phyloP scores from a whole-genome alignment of 768 basidiomycete genomes.

The Rhizopogon vinicolor region DNA sequence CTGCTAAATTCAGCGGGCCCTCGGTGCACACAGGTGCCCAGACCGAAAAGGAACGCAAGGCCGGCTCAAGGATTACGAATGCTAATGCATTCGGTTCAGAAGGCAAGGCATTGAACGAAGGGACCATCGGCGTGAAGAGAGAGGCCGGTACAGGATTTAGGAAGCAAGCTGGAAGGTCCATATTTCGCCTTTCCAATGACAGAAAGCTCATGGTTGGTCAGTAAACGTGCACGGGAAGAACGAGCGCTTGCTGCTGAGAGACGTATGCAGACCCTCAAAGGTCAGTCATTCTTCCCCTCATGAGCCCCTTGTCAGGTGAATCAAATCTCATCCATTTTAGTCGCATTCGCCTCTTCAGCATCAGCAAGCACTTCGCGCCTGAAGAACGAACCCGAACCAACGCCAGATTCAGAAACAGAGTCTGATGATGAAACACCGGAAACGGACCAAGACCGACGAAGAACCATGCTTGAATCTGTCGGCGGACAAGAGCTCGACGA shows the following conservation, averaged over 20 bases:
- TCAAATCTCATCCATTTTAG: neutral
- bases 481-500: constrained; percentile 38
- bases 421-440: constrained; percentile 40
- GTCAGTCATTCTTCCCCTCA: constrained; percentile 21
- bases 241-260: constrained; percentile 71
- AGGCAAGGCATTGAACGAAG: constrained; percentile 49
- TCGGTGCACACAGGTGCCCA: constrained; percentile 58
- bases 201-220: constrained; percentile 23
- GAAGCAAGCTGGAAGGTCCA: constrained; percentile 65
- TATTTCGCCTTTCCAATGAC: neutral
- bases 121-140: constrained; percentile 29
- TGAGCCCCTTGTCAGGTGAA: neutral
- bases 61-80: constrained; percentile 62
- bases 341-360: neutral
- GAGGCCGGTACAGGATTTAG: constrained; percentile 59
- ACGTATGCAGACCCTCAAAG: constrained; percentile 46
- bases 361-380: constrained; percentile 5
- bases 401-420: constrained; percentile 29
- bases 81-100: constrained; percentile 55
- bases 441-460: constrained; percentile 46
- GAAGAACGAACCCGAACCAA: constrained; percentile 12
- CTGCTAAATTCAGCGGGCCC: constrained; percentile 27
- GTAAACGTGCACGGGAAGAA: constrained; percentile 77
- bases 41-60: constrained; percentile 64
- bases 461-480: constrained; percentile 44